Conservation (phyloP, 331 rosid genomes). For the Erythrophleum ivorense region DNA sequence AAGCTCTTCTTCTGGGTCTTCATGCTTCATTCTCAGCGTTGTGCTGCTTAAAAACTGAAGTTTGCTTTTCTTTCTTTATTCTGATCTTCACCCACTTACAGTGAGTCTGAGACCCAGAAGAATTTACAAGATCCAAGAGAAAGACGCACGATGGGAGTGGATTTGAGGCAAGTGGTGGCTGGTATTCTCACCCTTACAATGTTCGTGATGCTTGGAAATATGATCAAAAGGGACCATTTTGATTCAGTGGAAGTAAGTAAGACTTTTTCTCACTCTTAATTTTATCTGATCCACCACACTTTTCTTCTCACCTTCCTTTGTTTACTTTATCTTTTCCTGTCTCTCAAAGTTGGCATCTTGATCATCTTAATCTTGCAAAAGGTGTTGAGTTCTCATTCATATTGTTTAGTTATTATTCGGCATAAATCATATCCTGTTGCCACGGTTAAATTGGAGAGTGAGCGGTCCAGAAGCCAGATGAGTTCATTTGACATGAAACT, state of each 20-base stretch:
- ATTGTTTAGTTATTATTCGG: neutral
- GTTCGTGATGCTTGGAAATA: conserved; percentile 97
- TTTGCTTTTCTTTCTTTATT: neutral
- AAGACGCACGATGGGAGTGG: conserved; percentile 70
- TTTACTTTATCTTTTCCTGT: neutral
- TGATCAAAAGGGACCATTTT: conserved; percentile 99
- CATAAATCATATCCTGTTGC: neutral
- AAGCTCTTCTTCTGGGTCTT: neutral
- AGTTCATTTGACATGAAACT: conserved; percentile 18
- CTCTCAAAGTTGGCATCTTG: neutral
- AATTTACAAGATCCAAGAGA: conserved; percentile 10
- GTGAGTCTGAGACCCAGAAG: neutral
- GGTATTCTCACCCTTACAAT: conserved; percentile 83
- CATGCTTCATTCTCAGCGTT: neutral
- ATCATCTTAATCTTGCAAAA: conserved; percentile 6
- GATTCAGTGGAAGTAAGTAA: conserved; percentile 79
- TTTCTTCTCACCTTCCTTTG: neutral
- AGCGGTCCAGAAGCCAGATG: neutral
- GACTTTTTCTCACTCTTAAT: conserved; percentile 4
- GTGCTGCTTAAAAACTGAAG: neutral
- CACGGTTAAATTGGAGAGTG: neutral
- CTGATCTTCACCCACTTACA: neutral
- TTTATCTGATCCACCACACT: neutral
- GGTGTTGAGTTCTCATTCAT: neutral
- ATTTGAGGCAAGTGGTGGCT: conserved; percentile 97